These are phyloP conservation scores for Cyclotella choctawhatcheeana DNA, from an alignment of 108 stramenopile species.

Conservation along the genomic window DNA sequence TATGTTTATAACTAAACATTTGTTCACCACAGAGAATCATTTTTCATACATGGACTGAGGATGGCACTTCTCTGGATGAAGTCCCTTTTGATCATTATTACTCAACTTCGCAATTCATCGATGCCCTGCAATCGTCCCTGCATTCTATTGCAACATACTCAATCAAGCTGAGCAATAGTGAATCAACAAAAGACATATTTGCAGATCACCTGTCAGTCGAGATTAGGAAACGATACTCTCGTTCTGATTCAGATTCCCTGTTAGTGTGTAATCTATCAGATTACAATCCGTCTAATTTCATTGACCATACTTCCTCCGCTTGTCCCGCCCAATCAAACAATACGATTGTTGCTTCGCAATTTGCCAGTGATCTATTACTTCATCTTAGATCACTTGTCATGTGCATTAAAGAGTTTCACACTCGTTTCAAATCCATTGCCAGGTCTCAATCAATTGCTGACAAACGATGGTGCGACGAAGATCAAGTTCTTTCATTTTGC, in stretches of 20 bases:
- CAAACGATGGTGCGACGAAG: constrained; percentile 31
- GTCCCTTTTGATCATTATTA: constrained; percentile 37
- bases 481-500: constrained; percentile 29
- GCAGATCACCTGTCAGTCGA: constrained; percentile 14
- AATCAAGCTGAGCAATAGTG: constrained; percentile 15
- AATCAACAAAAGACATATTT: constrained; percentile 31
- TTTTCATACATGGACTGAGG: constrained; percentile 39
- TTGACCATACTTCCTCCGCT: constrained; percentile 2
- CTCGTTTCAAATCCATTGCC: constrained; percentile 20
- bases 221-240: constrained; percentile 27
- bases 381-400: constrained; percentile 67
- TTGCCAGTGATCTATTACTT: constrained; percentile 58
- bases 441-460: constrained; percentile 4
- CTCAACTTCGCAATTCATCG: constrained; percentile 36
- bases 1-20: no score
- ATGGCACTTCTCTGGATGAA: constrained; percentile 28
- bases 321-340: constrained; percentile 6
- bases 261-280: constrained; percentile 21
- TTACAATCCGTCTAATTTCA: constrained; percentile 47
- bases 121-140: constrained; percentile 26
- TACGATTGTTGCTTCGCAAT: constrained; percentile 61
- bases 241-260: neutral
- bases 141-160: constrained; percentile 22
- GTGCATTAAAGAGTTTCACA: constrained; percentile 49
- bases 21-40: constrained; percentile 29